A percentile compares a stretch with the other conserved stretches of the same genome.
These are phyloP conservation scores for Phlyctochytrium bullatum DNA, from an alignment of 192 early-diverging fungal genomes.

Conservation along the genomic window DNA sequence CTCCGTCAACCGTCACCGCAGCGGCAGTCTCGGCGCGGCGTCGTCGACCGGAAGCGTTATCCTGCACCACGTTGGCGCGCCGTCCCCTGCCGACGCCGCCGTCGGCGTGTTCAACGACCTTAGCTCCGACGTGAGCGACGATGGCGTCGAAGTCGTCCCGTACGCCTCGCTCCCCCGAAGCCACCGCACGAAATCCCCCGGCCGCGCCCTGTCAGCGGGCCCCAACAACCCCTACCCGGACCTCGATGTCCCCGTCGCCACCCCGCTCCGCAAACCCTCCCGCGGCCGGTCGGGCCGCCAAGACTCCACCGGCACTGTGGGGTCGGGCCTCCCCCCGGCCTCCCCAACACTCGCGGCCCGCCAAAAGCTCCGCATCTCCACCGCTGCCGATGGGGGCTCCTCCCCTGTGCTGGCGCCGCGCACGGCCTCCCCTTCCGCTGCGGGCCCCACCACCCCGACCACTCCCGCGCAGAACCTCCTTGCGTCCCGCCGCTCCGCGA, in stretches of 20 bases:
- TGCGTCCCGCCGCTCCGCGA: background rate
- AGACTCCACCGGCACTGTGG: background rate
- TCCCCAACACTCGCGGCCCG: no score
- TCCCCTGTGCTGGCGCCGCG: background rate
- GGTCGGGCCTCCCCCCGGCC: background rate
- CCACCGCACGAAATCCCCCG: background rate
- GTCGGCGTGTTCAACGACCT: background rate
- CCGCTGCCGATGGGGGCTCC: background rate
- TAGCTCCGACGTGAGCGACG: background rate
- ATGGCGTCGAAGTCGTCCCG: background rate
- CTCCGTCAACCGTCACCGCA: no score
- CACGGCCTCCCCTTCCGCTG: background rate
- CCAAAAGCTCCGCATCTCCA: no score
- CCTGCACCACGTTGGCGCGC: background rate
- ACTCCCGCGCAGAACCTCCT: background rate
- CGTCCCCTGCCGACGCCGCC: background rate
- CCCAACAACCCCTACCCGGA: no score
- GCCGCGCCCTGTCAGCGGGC: background rate
- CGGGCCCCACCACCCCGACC: no score
- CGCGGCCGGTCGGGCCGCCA: background rate
- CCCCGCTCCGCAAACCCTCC: no score
- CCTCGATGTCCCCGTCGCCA: no score
- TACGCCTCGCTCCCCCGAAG: background rate
- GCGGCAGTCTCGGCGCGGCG: no score
- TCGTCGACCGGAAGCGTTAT: no score